phyloP scores from a whole-genome alignment of 495 filamentous ascomycete species.

The Talaromyces borbonicus region DNA sequence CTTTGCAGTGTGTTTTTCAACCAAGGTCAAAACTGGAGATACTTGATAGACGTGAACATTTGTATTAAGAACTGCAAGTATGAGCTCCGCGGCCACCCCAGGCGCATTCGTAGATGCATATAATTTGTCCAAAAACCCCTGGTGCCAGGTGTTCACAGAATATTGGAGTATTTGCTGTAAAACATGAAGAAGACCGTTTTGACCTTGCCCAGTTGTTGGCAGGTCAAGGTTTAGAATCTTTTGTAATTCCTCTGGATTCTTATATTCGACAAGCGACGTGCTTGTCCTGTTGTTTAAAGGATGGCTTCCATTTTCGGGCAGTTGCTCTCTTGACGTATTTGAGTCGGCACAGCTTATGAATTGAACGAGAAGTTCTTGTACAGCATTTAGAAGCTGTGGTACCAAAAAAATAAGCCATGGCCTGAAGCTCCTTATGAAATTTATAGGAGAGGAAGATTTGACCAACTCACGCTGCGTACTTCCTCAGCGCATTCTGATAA shows the following conservation, averaged over 20 bases:
- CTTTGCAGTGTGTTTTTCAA: constrained; percentile 69
- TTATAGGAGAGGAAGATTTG: background rate
- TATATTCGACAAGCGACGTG: constrained; percentile 58
- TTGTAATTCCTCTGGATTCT: constrained; percentile 59
- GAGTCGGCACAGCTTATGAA: constrained; percentile 71
- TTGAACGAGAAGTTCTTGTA: constrained; percentile 65
- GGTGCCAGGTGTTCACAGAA: constrained; percentile 93
- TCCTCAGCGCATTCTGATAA: constrained; percentile 27
- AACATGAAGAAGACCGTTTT: constrained; percentile 57
- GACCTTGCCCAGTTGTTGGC: constrained; percentile 54
- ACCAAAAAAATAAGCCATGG: background rate
- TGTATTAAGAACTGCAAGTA: constrained; percentile 77
- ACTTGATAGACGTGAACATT: constrained; percentile 87
- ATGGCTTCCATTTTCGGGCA: constrained; percentile 44
- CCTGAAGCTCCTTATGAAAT: background rate
- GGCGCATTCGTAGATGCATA: constrained; percentile 81
- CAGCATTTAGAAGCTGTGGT: constrained; percentile 59
- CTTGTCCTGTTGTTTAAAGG: constrained; percentile 34
- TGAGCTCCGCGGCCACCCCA: constrained; percentile 71
- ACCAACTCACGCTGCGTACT: constrained; percentile 32
- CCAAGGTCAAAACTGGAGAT: constrained; percentile 74
- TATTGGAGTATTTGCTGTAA: constrained; percentile 62
- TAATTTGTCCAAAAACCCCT: constrained; percentile 88
- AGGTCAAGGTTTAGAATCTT: constrained; percentile 55
- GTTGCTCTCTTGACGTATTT: constrained; percentile 38